A percentile compares a stretch with the other conserved stretches of the same genome.
phyloP scores from a whole-genome alignment of 2,329 filamentous ascomycete genomes.

The Talaromyces atroroseus region DNA sequence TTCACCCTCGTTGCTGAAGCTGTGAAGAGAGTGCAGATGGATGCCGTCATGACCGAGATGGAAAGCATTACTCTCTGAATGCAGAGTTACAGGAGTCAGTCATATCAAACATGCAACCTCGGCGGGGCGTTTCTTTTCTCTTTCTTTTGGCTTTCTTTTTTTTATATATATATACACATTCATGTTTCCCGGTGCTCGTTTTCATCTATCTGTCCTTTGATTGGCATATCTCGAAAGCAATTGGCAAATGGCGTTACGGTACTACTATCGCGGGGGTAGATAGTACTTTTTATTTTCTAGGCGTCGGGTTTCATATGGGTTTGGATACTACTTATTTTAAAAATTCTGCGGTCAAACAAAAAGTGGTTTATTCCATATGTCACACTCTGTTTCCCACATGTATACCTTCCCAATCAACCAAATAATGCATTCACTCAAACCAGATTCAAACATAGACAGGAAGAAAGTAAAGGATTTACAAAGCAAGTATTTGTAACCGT shows the following conservation, averaged over 20 bases:
- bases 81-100: background rate
- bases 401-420: no score
- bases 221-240: background rate
- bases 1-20: constrained; percentile 86
- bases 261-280: background rate
- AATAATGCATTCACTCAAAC: no score
- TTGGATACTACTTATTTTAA: no score
- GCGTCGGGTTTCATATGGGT: background rate
- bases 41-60: constrained; percentile 79
- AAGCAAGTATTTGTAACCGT: no score
- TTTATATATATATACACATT: background rate
- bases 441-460: no score
- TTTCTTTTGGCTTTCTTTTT: background rate
- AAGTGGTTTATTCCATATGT: no score
- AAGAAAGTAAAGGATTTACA: no score
- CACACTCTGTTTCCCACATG: no score
- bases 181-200: background rate
- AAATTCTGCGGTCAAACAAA: no score
- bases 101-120: background rate
- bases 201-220: background rate
- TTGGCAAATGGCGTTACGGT: background rate
- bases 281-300: background rate
- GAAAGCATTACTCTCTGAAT: constrained; percentile 41
- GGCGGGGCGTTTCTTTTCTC: background rate
- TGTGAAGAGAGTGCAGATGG: constrained; percentile 87